Percentiles rank a stretch among this genome's conserved stretches.
Conservation (phyloP, 331 rosid species). For the Quercus phellos region DNA sequence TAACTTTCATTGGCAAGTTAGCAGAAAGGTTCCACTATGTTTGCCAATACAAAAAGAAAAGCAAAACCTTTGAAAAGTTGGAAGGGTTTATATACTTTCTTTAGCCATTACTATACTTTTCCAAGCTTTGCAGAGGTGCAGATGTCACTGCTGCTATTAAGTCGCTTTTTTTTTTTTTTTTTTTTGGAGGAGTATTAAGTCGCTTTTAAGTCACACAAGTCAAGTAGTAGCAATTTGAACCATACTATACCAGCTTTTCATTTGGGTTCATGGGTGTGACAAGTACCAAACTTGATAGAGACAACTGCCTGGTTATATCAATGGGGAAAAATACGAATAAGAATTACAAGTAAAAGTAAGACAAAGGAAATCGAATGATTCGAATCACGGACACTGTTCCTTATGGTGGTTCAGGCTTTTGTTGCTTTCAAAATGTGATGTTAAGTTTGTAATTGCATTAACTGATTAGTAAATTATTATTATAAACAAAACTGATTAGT, state of each 20-base stretch:
- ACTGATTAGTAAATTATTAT: too few species aligned
- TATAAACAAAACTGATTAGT: too few species aligned
- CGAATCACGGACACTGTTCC: too few species aligned
- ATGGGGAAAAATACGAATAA: background rate
- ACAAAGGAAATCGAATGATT: too few species aligned
- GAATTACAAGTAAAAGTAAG: background rate
- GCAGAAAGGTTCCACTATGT: background rate
- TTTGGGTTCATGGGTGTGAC: background rate
- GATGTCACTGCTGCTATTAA: background rate
- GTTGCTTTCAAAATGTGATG: too few species aligned
- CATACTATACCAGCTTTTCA: background rate
- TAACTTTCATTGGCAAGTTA: background rate
- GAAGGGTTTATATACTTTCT: background rate
- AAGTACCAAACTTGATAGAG: background rate
- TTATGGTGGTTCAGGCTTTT: too few species aligned
- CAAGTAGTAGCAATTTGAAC: background rate
- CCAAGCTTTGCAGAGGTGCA: background rate
- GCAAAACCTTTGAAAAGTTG: background rate
- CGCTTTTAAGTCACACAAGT: background rate
- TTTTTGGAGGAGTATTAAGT: too few species aligned
- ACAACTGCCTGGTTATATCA: background rate
- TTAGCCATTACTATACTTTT: background rate
- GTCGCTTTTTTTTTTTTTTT: background rate
- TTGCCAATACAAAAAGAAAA: background rate
- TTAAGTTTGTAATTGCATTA: too few species aligned